Evolutionary conservation across 495 filamentous ascomycete species (phyloP).

Genomic region (Haplographium delicatum): DNA sequence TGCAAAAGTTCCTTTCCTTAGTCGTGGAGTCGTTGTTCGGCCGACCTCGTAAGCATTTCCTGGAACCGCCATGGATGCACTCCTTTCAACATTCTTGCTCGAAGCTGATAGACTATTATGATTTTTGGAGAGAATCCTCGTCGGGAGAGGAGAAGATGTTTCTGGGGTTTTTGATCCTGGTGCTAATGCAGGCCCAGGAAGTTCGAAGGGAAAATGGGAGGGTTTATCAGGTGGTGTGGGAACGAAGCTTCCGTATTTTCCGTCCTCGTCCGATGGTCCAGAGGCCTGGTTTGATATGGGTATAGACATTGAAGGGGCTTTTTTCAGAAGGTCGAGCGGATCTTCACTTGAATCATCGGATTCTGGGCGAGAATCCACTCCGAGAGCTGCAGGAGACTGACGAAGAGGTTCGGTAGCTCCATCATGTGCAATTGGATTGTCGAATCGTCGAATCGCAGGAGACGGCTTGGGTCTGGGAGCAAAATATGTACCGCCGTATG

Average conservation of each 20-base stretch:
- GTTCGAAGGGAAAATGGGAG: slow-evolving; percentile 41
- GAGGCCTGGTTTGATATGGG: slow-evolving; percentile 17
- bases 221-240: slow-evolving; percentile 50
- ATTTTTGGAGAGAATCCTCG: too few relatives aligned
- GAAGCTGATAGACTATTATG: neutral
- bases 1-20: slow-evolving; percentile 25
- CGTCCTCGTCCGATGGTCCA: neutral
- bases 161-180: neutral
- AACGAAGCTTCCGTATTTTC: slow-evolving; percentile 72
- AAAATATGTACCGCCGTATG: slow-evolving; percentile 17
- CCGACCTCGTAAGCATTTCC: slow-evolving; percentile 37
- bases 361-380: slow-evolving; percentile 11
- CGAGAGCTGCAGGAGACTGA: slow-evolving; percentile 12
- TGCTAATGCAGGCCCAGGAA: slow-evolving; percentile 69
- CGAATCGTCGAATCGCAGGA: slow-evolving; percentile 1
- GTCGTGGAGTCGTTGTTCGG: slow-evolving; percentile 28
- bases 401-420: neutral
- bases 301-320: slow-evolving; percentile 27
- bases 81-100: slow-evolving; percentile 20
- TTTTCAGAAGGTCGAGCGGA: slow-evolving; percentile 2
- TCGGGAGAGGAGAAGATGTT: neutral
- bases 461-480: slow-evolving; percentile 1
- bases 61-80: slow-evolving; percentile 16
- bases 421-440: neutral
- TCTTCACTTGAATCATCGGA: slow-evolving; percentile 12